phyloP scores from a whole-genome alignment of 2,329 filamentous ascomycete genomes.

The Aspergillus novofumigatus region DNA sequence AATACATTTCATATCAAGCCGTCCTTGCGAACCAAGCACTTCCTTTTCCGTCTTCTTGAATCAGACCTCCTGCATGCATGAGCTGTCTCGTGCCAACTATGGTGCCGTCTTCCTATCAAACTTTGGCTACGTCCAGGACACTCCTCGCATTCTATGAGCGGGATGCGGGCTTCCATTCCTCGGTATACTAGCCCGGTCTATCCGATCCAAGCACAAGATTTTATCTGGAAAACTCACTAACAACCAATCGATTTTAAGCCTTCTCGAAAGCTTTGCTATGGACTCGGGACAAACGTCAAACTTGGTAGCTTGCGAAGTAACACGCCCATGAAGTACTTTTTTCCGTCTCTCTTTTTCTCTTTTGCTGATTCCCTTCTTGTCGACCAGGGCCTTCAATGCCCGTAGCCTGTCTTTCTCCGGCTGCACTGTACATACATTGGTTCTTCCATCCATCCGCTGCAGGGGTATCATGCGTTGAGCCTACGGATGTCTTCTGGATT shows the following conservation, averaged over 20 bases:
- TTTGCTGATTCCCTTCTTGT: constrained; percentile 3
- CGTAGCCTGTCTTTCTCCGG: not conserved
- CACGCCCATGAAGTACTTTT: constrained; percentile 1
- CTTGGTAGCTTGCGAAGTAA: constrained; percentile 2
- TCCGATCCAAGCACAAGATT: constrained; percentile 13
- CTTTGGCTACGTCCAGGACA: constrained; percentile 16
- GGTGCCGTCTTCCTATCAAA: constrained; percentile 28
- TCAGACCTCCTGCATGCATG: constrained; percentile 32
- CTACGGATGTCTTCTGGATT: constrained; percentile 17
- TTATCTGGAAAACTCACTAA: constrained; percentile 11
- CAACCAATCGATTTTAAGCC: constrained; percentile 18
- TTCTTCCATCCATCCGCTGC: constrained; percentile 7
- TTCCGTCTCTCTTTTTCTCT: constrained; percentile 4
- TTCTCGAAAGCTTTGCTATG: constrained; percentile 16
- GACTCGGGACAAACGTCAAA: constrained; percentile 10
- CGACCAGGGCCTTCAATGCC: not conserved
- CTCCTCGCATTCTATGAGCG: constrained; percentile 22
- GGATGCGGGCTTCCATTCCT: constrained; percentile 2
- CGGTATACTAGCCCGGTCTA: constrained; percentile 8
- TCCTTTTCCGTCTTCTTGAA: constrained; percentile 23
- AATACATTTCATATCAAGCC: constrained; percentile 27
- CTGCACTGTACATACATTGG: constrained; percentile 9
- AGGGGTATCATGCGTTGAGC: constrained; percentile 9
- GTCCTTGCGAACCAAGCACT: constrained; percentile 16
- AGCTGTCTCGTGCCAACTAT: constrained; percentile 33